These are phyloP conservation scores for Ophiosphaerella narmari DNA, from an alignment of 2,329 filamentous ascomycete species.

Conservation along the genomic window DNA sequence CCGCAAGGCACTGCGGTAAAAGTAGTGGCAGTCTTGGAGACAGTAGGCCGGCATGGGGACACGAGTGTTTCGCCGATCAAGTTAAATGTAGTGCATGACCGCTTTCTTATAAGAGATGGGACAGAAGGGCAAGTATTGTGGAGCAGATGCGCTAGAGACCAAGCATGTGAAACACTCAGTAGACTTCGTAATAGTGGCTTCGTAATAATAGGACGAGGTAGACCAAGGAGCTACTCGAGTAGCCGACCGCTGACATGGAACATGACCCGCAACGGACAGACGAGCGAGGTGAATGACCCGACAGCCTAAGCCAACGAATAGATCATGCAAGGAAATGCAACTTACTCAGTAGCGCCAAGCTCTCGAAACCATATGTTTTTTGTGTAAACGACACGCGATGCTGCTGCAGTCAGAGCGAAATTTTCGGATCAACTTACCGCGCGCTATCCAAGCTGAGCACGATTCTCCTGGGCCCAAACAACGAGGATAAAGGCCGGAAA, in stretches of 20 bases:
- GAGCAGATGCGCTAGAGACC: constrained; percentile 21
- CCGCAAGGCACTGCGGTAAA: constrained; percentile 87
- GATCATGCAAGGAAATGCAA: constrained; percentile 26
- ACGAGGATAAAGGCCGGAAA: constrained; percentile 34
- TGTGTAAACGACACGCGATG: constrained; percentile 8
- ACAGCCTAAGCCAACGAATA: constrained; percentile 18
- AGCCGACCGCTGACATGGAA: constrained; percentile 40
- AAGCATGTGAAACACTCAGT: constrained; percentile 43
- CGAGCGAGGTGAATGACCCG: constrained; percentile 33
- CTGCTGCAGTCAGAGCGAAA: constrained; percentile 33
- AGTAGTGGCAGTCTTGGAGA: constrained; percentile 88
- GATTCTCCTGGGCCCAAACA: constrained; percentile 10
- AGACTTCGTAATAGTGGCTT: constrained; percentile 34
- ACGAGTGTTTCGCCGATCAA: constrained; percentile 22
- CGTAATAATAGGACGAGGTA: constrained; percentile 32
- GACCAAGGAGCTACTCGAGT: constrained; percentile 26
- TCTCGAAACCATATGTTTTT: constrained; percentile 19
- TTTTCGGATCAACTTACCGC: constrained; percentile 30
- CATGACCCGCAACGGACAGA: constrained; percentile 34
- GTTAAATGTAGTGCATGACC: constrained; percentile 15
- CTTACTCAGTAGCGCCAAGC: constrained; percentile 37
- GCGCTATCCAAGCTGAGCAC: constrained; percentile 11
- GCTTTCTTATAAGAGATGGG: constrained; percentile 40
- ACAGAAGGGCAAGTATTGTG: constrained; percentile 38
- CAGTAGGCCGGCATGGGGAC: constrained; percentile 75